Evolutionary conservation across 768 basidiomycete genomes (phyloP), one percentile per base, ranked within the genome.

Genomic region (Amanita muscaria): DNA sequence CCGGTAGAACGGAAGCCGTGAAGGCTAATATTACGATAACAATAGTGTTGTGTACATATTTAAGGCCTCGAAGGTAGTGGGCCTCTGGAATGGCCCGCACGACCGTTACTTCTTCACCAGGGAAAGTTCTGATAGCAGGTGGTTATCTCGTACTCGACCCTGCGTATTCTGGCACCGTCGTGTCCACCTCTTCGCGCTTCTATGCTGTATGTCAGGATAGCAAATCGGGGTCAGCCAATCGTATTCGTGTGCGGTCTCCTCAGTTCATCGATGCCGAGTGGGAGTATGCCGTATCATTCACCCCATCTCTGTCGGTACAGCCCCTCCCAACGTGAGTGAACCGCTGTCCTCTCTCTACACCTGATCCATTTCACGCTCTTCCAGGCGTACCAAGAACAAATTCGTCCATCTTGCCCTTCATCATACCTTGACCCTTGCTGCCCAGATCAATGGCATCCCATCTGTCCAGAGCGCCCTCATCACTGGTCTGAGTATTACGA

Each of bases 131-230:
- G 44, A 62, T 96, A 44, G 90, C 93, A 8, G 96, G 96, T 2
- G 96, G 96, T 2, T 99, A 98, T 67, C 86, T 99, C 51, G 90
- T 99, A 22, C 83, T 98, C 49, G 92, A 98, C 63, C 82, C 78
- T 15, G 65, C 72, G 5, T 90, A 88, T 59, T 79, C 84, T 23
- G 96, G 94, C 40, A 65, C 88, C 48, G 92, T 93, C 35, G 75
- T 98, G 35, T 88, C 91, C 1, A 92, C 94, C 12, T 89, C 89
- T 9, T 90, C 91, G 16, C 79, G 96, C 31, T 98, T 99, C 67
- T 98, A 93, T 64, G 82, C 91, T 18, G 76, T 80, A 53, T 68
- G 93, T 38, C 70, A 65, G 38, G 63, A 70, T 27, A 58, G 62
- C 15, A 51, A 52, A 22, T 36, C 59, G 12, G 46, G 51, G 4